Evolutionary conservation across 257 asterid species (phyloP), one percentile per base, ranked within the genome.

Genomic region (Primulina tabacum): DNA sequence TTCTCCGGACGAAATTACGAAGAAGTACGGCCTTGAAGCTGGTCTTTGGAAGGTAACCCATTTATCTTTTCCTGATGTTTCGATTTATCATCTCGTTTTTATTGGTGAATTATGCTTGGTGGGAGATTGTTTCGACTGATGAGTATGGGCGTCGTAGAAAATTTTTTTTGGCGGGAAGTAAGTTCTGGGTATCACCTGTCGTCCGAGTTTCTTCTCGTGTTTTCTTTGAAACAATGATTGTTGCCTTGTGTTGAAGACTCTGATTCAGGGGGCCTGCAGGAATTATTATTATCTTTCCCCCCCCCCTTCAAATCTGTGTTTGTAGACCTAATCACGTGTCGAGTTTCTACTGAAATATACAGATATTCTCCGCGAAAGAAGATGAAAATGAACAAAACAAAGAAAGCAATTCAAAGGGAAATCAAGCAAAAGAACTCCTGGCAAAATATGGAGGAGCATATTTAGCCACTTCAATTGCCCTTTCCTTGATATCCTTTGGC

Each of bases 391-490:
- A 75, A 52, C 87, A 79, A 62, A 73, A 55, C 32, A 71, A 79
- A 68, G 87, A 69, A 65, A 82, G 38, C 52, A 90, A 84, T 74
- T 83, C 97, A 7, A 94, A 84, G 79, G 98, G 98, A 63, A 88
- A 88, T 58, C 79, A 91, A 84, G 96, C 96, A 8, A 94, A 91
- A 81, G 95, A 91, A 72, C 96, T 91, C 43, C 80, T 89, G 30
- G 81, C 92, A 56, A 91, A 94, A 81, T 94, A 91, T 72, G 99
- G 99, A 71, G 99, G 98, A 73, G 96, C 98, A 50, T 94, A 94
- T 75, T 77, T 91, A 75, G 98, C 96, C 70, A 91, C 99, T 60
- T 94, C 99, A 4, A 85, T 89, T 35, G 86, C 99, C 40, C 96
- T 94, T 38, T 94, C 98, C 59, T 77, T 91, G 76, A 94, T 94